Conservation (phyloP, 2,329 filamentous ascomycete genomes). For the Fusarium sp. region DNA sequence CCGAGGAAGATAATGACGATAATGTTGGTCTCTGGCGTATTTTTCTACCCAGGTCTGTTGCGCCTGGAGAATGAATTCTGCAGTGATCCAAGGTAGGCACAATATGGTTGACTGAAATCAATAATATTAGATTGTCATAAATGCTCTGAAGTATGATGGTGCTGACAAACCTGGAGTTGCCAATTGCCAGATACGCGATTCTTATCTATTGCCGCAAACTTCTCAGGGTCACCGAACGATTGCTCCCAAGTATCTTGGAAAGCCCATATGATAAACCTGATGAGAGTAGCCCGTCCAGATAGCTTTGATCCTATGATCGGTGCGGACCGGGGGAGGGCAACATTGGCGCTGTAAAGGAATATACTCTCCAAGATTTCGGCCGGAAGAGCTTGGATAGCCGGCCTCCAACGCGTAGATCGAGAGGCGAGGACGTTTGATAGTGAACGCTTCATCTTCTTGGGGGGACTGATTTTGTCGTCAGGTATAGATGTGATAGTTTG, state of each 20-base stretch:
- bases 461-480: background rate
- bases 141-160: background rate
- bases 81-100: slow-evolving; percentile 55
- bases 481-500: background rate
- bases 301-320: slow-evolving; percentile 58
- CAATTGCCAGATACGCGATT: slow-evolving; percentile 49
- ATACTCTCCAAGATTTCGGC: slow-evolving; percentile 64
- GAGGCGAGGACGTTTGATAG: slow-evolving; percentile 45
- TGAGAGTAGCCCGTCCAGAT: slow-evolving; percentile 52
- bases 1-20: slow-evolving; percentile 46
- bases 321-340: slow-evolving; percentile 57
- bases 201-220: background rate
- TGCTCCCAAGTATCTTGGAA: slow-evolving; percentile 53
- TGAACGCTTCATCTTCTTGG: slow-evolving; percentile 44
- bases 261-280: slow-evolving; percentile 50
- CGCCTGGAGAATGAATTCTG: slow-evolving; percentile 58
- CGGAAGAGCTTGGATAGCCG: slow-evolving; percentile 53
- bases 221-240: slow-evolving; percentile 46
- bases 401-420: slow-evolving; percentile 39
- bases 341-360: slow-evolving; percentile 60
- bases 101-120: slow-evolving; percentile 54
- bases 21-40: slow-evolving; percentile 48
- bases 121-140: slow-evolving; percentile 4
- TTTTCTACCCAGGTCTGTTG: slow-evolving; percentile 58
- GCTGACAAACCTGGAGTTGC: slow-evolving; percentile 54